Evolutionary conservation across 2,329 filamentous ascomycete genomes (phyloP).

Genomic region (Sphaceloma murrayae): DNA sequence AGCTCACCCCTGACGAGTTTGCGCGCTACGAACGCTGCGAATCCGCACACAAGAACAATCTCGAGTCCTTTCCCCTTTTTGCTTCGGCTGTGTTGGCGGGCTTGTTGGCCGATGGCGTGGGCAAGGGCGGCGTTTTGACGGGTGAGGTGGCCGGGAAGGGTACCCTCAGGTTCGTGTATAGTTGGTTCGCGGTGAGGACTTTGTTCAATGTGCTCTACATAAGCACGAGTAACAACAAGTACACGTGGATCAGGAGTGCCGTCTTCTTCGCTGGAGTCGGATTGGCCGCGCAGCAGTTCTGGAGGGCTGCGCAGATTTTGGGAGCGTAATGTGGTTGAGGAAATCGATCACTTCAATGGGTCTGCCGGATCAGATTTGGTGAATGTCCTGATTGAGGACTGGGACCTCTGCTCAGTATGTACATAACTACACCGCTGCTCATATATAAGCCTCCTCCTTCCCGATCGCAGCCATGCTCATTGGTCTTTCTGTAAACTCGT

Average conservation of each 20-base stretch:
- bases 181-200: constrained; percentile 30
- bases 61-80: constrained; percentile 41
- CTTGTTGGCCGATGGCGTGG: constrained; percentile 32
- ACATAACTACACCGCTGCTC: background rate
- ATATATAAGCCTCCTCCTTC: background rate
- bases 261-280: constrained; percentile 26
- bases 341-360: too few relatives aligned
- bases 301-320: constrained; percentile 22
- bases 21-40: constrained; percentile 37
- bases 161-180: constrained; percentile 31
- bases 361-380: too few relatives aligned
- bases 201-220: constrained; percentile 33
- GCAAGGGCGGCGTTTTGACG: constrained; percentile 23
- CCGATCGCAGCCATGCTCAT: constrained; percentile 5
- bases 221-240: constrained; percentile 24
- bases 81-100: constrained; percentile 36
- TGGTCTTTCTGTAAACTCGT: constrained; percentile 13
- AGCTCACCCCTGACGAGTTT: constrained; percentile 30
- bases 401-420: constrained; percentile 5
- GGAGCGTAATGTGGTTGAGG: constrained; percentile 9
- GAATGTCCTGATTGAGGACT: background rate
- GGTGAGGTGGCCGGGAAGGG: constrained; percentile 17
- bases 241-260: constrained; percentile 23
- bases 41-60: constrained; percentile 37
- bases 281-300: constrained; percentile 27